Evolutionary conservation across 805 yeast genomes (phyloP).

Genomic region (Yarrowia yakushimensis): DNA sequence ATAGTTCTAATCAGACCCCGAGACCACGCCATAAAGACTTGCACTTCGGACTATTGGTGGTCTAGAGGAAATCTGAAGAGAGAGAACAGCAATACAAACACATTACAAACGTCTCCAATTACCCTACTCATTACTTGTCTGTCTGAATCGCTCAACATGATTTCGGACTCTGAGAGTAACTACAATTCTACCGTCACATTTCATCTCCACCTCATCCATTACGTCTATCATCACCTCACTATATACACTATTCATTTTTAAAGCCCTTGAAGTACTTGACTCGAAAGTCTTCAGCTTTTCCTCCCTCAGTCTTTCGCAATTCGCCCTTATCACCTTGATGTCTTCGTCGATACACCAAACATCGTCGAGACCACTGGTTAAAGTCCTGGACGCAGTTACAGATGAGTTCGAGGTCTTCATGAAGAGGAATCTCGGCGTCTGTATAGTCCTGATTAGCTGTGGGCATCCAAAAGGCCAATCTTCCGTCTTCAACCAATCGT

Average conservation of each 20-base stretch:
- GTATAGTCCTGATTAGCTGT: slow-evolving; percentile 80
- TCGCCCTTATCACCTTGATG: slow-evolving; percentile 41
- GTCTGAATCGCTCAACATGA: too few species aligned
- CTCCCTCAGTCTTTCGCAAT: slow-evolving; percentile 46
- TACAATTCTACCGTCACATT: too few species aligned
- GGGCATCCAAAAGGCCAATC: slow-evolving; percentile 97
- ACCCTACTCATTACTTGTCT: too few species aligned
- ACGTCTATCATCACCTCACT: too few species aligned
- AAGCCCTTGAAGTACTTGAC: slow-evolving; percentile 74
- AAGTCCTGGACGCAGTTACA: slow-evolving; percentile 82
- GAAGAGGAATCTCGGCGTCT: slow-evolving; percentile 71
- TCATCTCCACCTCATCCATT: too few species aligned
- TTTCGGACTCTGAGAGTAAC: too few species aligned
- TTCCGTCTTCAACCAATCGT: slow-evolving; percentile 68
- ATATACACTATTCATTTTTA: background rate
- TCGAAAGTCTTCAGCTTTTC: slow-evolving; percentile 58
- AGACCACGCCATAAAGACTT: too few species aligned
- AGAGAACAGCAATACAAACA: too few species aligned
- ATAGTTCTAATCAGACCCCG: too few species aligned
- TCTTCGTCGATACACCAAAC: slow-evolving; percentile 73
- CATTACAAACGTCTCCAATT: too few species aligned
- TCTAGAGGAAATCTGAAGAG: too few species aligned
- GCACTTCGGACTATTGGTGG: too few species aligned
- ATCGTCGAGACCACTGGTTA: slow-evolving; percentile 87
- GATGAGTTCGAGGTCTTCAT: slow-evolving; percentile 63